Evolutionary conservation across 306 rosid genomes (phyloP).

Genomic region (Urtica urens): DNA sequence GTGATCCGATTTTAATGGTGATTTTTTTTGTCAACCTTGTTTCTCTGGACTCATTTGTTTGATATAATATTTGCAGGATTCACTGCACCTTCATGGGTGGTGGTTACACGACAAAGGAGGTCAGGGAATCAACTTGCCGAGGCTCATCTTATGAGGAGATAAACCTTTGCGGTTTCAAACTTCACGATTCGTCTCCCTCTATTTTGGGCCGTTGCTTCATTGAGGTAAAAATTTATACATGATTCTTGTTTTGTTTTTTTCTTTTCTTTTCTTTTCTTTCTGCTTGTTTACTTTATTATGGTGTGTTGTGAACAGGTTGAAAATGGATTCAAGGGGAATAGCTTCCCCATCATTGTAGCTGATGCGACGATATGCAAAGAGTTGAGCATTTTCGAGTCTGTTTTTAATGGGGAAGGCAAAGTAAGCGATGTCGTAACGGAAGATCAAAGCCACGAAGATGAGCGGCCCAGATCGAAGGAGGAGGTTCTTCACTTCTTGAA

Average conservation of each 20-base stretch:
- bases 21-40: conserved; percentile 15
- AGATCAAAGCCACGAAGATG: conserved; percentile 31
- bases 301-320: conserved; percentile 58
- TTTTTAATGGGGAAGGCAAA: conserved; percentile 35
- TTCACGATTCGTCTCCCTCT: conserved; percentile 42
- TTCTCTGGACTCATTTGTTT: conserved; percentile 5
- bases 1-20: neutral
- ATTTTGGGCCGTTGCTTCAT: conserved; percentile 75
- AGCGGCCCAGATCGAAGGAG: conserved; percentile 51
- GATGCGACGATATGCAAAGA: conserved; percentile 67
- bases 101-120: conserved; percentile 51
- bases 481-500: conserved; percentile 66
- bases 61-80: conserved; percentile 46
- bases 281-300: neutral
- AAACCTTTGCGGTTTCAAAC: conserved; percentile 43
- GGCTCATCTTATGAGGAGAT: conserved; percentile 49
- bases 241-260: neutral
- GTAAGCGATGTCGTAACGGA: conserved; percentile 38
- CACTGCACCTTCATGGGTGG: conserved; percentile 70
- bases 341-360: conserved; percentile 83
- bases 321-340: conserved; percentile 70
- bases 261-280: too few species aligned
- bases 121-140: conserved; percentile 25
- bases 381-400: conserved; percentile 57
- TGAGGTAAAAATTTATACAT: too few species aligned